These are phyloP conservation scores for Pseudomonodictys pantanalensis DNA, from an alignment of 495 filamentous ascomycete species.

Conservation along the genomic window DNA sequence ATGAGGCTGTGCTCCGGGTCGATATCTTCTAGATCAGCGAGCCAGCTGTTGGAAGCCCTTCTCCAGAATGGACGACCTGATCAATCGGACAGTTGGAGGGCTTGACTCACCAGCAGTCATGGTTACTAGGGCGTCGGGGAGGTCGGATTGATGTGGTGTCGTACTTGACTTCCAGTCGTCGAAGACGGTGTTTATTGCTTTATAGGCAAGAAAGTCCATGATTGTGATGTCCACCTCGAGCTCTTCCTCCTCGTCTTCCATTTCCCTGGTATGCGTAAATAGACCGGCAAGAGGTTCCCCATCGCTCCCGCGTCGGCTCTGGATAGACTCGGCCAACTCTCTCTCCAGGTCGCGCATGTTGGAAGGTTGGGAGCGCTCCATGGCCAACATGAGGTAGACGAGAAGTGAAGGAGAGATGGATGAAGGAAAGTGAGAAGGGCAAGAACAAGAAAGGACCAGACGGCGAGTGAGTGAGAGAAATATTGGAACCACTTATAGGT, in stretches of 20 bases:
- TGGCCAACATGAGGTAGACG: not conserved
- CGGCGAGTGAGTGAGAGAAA: not conserved
- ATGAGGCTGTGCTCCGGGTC: too few species aligned
- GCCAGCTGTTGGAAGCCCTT: too few species aligned
- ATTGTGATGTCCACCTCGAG: constrained; percentile 31
- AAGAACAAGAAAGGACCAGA: constrained; percentile 19
- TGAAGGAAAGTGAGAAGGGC: constrained; percentile 1
- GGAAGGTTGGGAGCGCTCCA: constrained; percentile 2
- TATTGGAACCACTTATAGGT: not conserved
- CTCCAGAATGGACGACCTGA: too few species aligned
- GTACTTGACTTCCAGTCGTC: constrained; percentile 18
- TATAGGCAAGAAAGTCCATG: constrained; percentile 29
- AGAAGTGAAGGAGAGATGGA: constrained; percentile 11
- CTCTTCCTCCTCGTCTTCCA: constrained; percentile 21
- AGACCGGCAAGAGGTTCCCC: constrained; percentile 25
- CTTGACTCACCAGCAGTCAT: constrained; percentile 23
- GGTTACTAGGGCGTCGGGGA: constrained; percentile 15
- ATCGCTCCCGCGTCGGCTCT: not conserved
- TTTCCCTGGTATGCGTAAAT: constrained; percentile 15
- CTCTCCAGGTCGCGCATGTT: constrained; percentile 19
- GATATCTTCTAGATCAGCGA: too few species aligned
- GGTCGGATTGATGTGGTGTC: constrained; percentile 20
- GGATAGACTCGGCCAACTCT: constrained; percentile 15
- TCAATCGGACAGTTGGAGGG: not conserved
- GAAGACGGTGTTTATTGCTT: constrained; percentile 25